These are phyloP conservation scores for Candida sakaeoensis DNA, from an alignment of 805 yeast genomes.

Conservation along the genomic window DNA sequence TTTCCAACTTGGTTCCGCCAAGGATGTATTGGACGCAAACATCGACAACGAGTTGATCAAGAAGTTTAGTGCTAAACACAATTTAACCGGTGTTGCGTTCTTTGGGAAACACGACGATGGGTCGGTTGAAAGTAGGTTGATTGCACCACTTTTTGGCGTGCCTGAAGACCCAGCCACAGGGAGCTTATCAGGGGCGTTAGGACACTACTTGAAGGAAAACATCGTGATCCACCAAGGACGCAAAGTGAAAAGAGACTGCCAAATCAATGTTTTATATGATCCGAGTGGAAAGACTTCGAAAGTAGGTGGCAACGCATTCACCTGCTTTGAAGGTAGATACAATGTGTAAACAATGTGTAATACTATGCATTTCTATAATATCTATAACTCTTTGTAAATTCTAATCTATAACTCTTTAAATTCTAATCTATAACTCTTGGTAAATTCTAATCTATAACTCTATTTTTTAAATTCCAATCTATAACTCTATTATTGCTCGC, in stretches of 20 bases:
- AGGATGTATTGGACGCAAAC: slow-evolving; percentile 26
- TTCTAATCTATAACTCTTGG: no score
- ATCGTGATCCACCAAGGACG: slow-evolving; percentile 37
- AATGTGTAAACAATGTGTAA: no score
- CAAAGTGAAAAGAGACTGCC: slow-evolving; percentile 37
- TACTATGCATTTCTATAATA: no score
- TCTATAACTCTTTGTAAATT: no score
- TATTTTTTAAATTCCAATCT: no score
- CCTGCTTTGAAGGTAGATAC: slow-evolving; percentile 32
- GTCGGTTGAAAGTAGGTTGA: slow-evolving; percentile 38
- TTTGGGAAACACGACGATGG: slow-evolving; percentile 31
- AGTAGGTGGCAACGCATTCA: slow-evolving; percentile 40
- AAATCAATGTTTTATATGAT: slow-evolving; percentile 20
- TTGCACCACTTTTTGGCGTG: slow-evolving; percentile 33
- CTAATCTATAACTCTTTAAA: slow-evolving; percentile 1
- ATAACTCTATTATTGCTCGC: no score
- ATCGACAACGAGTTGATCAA: slow-evolving; percentile 27
- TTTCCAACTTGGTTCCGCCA: slow-evolving; percentile 25
- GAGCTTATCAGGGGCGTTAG: slow-evolving; percentile 38
- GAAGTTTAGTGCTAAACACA: slow-evolving; percentile 14
- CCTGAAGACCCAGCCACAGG: slow-evolving; percentile 58
- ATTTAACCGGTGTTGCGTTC: slow-evolving; percentile 33
- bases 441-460: no score
- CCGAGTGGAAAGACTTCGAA: slow-evolving; percentile 12
- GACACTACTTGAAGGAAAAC: slow-evolving; percentile 20